Conservation (phyloP, 148 eudicot genomes). For the Silene latifolia region DNA sequence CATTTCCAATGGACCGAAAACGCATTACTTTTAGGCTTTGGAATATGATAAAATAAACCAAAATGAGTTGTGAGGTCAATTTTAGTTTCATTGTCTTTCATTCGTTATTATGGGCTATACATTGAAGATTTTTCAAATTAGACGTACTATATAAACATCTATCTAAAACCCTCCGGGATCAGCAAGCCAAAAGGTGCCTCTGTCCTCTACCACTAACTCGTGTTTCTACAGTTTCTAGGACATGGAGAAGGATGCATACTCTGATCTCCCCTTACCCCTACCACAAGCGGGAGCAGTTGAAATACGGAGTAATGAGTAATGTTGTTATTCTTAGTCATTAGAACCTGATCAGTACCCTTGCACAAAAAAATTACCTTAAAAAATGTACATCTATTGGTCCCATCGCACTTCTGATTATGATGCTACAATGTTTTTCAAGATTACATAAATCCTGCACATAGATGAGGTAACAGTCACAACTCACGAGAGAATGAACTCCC, state of each 20-base stretch:
- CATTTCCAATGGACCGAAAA: too few species aligned
- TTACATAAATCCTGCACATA: slow-evolving; percentile 17
- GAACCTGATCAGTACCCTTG: neutral
- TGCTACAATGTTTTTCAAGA: slow-evolving; percentile 9
- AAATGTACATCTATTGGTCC: slow-evolving; percentile 16
- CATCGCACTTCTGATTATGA: slow-evolving; percentile 17
- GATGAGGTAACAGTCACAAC: neutral
- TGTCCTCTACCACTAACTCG: too few species aligned
- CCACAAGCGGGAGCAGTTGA: too few species aligned
- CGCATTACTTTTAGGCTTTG: too few species aligned
- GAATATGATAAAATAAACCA: too few species aligned
- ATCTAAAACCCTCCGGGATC: neutral
- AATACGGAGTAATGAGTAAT: too few species aligned
- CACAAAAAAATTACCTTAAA: slow-evolving; percentile 10
- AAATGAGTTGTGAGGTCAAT: neutral
- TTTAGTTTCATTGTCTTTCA: neutral
- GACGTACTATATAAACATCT: neutral
- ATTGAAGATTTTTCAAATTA: too few species aligned
- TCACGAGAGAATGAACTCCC: neutral
- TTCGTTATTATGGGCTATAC: neutral
- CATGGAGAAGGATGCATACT: too few species aligned
- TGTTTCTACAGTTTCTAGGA: too few species aligned
- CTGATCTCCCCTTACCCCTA: too few species aligned
- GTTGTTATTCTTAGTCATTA: neutral
- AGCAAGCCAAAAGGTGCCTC: neutral